Conservation (phyloP, 2,329 filamentous ascomycete species). For the Aspergillus chevalieri region DNA sequence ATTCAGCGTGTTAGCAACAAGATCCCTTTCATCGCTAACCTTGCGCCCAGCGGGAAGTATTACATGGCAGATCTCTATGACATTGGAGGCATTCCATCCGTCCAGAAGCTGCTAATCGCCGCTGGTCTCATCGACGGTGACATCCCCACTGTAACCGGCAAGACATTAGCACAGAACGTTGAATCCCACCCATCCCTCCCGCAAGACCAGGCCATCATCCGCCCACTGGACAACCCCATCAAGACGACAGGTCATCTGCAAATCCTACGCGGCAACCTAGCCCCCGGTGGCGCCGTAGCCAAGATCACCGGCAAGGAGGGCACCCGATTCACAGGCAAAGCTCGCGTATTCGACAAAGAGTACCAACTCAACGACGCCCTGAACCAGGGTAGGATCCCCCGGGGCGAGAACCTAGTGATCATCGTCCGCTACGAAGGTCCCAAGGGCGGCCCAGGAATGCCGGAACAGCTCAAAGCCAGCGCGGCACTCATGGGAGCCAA, state of each 20-base stretch:
- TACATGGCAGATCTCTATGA: constrained; percentile 84
- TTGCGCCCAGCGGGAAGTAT: constrained; percentile 77
- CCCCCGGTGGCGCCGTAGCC: constrained; percentile 81
- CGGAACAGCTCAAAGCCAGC: constrained; percentile 81
- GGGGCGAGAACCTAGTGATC: constrained; percentile 75
- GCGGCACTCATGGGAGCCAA: constrained; percentile 91
- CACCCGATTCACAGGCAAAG: constrained; percentile 70
- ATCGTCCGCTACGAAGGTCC: constrained; percentile 92
- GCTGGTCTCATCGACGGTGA: constrained; percentile 68
- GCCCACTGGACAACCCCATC: constrained; percentile 73
- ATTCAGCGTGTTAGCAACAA: constrained; percentile 74
- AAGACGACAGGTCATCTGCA: constrained; percentile 82
- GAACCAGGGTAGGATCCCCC: constrained; percentile 61
- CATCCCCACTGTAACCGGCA: constrained; percentile 76
- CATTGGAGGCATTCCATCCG: constrained; percentile 76
- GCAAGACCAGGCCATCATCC: constrained; percentile 75
- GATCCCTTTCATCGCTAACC: constrained; percentile 78
- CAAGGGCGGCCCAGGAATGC: constrained; percentile 91
- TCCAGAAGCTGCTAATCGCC: constrained; percentile 78
- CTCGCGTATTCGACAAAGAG: constrained; percentile 82
- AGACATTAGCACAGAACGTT: constrained; percentile 76
- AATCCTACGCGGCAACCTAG: constrained; percentile 79
- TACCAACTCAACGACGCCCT: constrained; percentile 69
- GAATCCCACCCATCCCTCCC: constrained; percentile 69
- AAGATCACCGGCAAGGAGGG: constrained; percentile 98